Evolutionary conservation across 2,329 filamentous ascomycete species (phyloP).

Genomic region (Chrysoporthe puriensis): DNA sequence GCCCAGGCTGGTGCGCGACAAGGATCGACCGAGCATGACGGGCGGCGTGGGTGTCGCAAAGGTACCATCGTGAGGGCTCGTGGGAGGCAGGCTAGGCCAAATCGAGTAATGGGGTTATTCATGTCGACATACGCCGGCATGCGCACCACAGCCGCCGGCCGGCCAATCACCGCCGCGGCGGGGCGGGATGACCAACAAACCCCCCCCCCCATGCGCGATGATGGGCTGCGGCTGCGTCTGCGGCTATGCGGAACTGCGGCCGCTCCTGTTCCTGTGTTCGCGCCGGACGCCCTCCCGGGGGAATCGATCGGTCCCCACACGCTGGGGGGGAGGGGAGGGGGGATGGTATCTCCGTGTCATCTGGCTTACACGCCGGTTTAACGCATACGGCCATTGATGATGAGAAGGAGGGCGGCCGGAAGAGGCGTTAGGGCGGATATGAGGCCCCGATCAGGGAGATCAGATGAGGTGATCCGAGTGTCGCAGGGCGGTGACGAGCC

Average conservation of each 20-base stretch:
- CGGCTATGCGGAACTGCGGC: background rate
- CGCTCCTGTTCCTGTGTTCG: too few relatives aligned
- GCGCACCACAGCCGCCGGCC: too few relatives aligned
- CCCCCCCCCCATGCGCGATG: too few relatives aligned
- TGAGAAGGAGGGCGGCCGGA: background rate
- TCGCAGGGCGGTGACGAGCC: background rate
- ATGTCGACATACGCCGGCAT: background rate
- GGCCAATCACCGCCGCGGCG: constrained; percentile 7
- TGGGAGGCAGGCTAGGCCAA: constrained; percentile 3
- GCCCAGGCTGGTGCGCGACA: too few relatives aligned
- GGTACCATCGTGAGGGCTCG: background rate
- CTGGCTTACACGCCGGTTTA: too few relatives aligned
- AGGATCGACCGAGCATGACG: constrained; percentile 2
- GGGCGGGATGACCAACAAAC: background rate
- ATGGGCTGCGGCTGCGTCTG: background rate
- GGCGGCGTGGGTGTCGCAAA: background rate
- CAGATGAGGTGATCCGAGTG: background rate
- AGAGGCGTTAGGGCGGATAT: background rate
- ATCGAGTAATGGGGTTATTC: constrained; percentile 21
- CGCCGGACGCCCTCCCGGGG: too few relatives aligned
- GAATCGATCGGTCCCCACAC: too few relatives aligned
- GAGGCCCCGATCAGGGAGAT: background rate
- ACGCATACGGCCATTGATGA: background rate
- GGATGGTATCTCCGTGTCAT: too few relatives aligned
- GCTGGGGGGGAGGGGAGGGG: too few relatives aligned